phyloP scores from a whole-genome alignment of 345 rosid genomes.

The Salix dunnii region DNA sequence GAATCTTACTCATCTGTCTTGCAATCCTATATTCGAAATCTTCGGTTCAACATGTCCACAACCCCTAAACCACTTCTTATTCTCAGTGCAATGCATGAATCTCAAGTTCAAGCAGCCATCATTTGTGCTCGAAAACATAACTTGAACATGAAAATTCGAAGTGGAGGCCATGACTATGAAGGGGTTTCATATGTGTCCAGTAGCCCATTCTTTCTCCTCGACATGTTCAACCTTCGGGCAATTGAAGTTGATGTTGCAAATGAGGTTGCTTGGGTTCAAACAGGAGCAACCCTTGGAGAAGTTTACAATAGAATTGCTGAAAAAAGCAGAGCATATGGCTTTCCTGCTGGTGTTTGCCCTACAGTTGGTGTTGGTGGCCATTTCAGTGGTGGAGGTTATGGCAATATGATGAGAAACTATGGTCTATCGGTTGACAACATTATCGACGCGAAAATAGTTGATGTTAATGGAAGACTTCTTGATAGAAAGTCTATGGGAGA shows the following conservation, averaged over 20 bases:
- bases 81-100: not conserved
- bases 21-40: slow-evolving; percentile 2
- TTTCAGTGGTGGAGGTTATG: slow-evolving; percentile 10
- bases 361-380: slow-evolving; percentile 10
- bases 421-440: slow-evolving; percentile 6
- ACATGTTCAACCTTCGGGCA: slow-evolving; percentile 7
- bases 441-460: not conserved
- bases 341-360: slow-evolving; percentile 8
- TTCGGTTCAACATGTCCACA: slow-evolving; percentile 5
- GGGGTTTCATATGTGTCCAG: slow-evolving; percentile 4
- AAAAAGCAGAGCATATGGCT: slow-evolving; percentile 6
- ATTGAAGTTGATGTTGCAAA: not conserved
- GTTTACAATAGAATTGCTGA: slow-evolving; percentile 5
- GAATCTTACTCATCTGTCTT: slow-evolving; percentile 17
- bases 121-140: not conserved
- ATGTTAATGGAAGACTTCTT: slow-evolving; percentile 9
- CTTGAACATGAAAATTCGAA: slow-evolving; percentile 8
- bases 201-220: slow-evolving; percentile 7
- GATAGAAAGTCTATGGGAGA: slow-evolving; percentile 10
- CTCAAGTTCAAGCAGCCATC: slow-evolving; percentile 11
- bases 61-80: slow-evolving; percentile 5
- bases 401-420: slow-evolving; percentile 12
- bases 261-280: slow-evolving; percentile 5
- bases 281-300: slow-evolving; percentile 7
- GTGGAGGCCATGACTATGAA: slow-evolving; percentile 10